These are phyloP conservation scores for Rhodotorula sp. DNA, from an alignment of 1,284 basidiomycete genomes.

Conservation along the genomic window DNA sequence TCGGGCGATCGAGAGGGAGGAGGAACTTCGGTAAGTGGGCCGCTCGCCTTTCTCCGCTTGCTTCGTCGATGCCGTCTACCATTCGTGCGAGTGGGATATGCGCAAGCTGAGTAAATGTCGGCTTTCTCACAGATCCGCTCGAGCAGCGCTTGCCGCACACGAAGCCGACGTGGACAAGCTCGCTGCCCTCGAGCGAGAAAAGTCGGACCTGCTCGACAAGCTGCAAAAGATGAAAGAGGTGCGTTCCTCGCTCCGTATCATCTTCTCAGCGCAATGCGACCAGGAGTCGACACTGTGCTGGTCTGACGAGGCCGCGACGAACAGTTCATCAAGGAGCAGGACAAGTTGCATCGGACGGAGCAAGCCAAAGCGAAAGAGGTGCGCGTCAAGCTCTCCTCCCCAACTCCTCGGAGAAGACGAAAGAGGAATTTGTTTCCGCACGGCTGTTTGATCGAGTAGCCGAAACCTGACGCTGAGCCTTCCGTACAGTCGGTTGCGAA, in stretches of 20 bases:
- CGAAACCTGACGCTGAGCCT: no score
- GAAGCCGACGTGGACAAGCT: slow-evolving; percentile 71
- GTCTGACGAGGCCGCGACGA: neutral
- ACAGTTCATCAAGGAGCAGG: slow-evolving; percentile 87
- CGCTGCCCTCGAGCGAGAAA: slow-evolving; percentile 73
- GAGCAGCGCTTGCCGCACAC: neutral
- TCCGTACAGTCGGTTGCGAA: neutral
- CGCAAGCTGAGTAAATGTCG: neutral
- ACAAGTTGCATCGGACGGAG: slow-evolving; percentile 66
- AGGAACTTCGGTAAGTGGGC: slow-evolving; percentile 71
- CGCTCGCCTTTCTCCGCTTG: no score
- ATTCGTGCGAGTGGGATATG: neutral
- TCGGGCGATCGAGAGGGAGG: slow-evolving; percentile 73
- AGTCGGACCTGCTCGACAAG: slow-evolving; percentile 70
- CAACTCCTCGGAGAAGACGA: no score
- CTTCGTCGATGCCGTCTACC: no score
- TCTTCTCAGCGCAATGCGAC: neutral
- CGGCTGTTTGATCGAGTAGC: no score
- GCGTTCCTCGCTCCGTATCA: slow-evolving; percentile 37
- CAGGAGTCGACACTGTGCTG: slow-evolving; percentile 10
- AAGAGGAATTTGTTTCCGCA: no score
- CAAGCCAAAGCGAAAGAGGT: slow-evolving; percentile 50
- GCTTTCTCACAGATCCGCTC: neutral
- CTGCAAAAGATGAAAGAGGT: slow-evolving; percentile 75
- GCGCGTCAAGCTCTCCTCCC: neutral